Base-by-base conservation (phyloP, 2,329 filamentous ascomycete species). In the Pseudocercospora ulei region DNA sequence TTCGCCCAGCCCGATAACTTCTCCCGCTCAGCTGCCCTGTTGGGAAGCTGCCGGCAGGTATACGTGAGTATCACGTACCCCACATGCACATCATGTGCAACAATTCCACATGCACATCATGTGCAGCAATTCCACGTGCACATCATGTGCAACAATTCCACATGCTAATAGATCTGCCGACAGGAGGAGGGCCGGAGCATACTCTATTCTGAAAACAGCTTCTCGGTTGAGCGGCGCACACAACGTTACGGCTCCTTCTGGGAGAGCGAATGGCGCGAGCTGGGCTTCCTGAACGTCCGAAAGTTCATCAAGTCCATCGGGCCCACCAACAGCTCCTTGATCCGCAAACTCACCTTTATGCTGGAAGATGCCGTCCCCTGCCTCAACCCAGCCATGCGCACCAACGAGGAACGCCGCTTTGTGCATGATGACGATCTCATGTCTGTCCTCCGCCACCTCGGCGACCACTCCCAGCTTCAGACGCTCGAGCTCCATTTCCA, bases 141-240 rank as follows among this genome's bases (percentile, higher is more conserved):
- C 28, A 28, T 30, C 14, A 17, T 9, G 30, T 33, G 26, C 34
- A 36, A 12, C 14, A 19, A 17, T 4, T 19, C 35, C 25, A 28
- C 11, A 34, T 4, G 26, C 46, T 46, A 24, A 46, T 54, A 62
- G 33, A 12, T 24, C n/a, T 12, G 13, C 7, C 12, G 5, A 52
- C 30, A 49, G 47, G 44, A 62, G 19, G 68, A 71, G 57, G 68
- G 58, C 13, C 61, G 65, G 26, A 63, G 56, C 18, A 60, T 72
- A 23, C 56, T 72, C 0, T 72, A 72, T 44, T 60, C 65, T n/a
- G 63, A 68, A 45, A 71, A 71, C 46, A 56, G 52, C 2, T 72
- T 71, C 53, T 45, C 56, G 24, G 67, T 72, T 43, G 55, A 59
- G 25, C 62, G 62, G 23, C 62, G 65, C 5, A 49, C 49, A 8